Evolutionary conservation across 2,329 filamentous ascomycete genomes (phyloP), one percentile per base, ranked within the genome.

Genomic region (Apiospora aurea): DNA sequence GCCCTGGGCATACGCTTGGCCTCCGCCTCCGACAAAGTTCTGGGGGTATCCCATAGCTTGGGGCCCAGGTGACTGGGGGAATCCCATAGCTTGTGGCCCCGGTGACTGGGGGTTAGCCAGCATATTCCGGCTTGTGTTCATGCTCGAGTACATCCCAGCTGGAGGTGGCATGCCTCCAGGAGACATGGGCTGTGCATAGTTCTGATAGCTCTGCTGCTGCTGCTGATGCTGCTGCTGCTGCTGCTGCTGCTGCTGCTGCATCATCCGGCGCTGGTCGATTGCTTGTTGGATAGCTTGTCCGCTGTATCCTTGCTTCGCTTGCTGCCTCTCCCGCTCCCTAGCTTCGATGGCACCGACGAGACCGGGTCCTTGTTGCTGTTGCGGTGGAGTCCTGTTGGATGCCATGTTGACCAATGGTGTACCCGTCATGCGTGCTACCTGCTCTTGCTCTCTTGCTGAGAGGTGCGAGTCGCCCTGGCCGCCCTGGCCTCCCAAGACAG

Each of bases 361-460:
- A 0, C 92, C 92, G 29, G 84, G 83, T 0, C 89, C 89, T 44
- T 87, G 80, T 13, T 86, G 82, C 14, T 68, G 67, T 6, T 34
- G 67, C 24, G 53, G 43, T 7, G 43, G 41, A 73, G 87, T 87
- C 74, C 85, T 84, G 69, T 86, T 86, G 69, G 87, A 87, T 5
- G 87, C 88, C 79, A 97, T 85, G 72, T 89, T 90, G 76, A 97
- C 88, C 69, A 97, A 85, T 0, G 95, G 93, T 0, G 90, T 91
- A 0, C 93, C 93, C 0, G 94, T 97, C 76, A 94, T 87, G 49
- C 93, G 90, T 13, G 95, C 93, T n/a, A 97, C 88, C 76, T 97
- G 92, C 82, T 97, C 94, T 80, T 97, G 95, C 81, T 97, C 95
- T 21, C 93, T 90, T 24, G 95, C 95, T 26, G 93, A 95, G n/a